Evolutionary conservation across 805 yeast genomes (phyloP), one percentile per base, ranked within the genome.

Genomic region (Maudiozyma serrabonitensis): DNA sequence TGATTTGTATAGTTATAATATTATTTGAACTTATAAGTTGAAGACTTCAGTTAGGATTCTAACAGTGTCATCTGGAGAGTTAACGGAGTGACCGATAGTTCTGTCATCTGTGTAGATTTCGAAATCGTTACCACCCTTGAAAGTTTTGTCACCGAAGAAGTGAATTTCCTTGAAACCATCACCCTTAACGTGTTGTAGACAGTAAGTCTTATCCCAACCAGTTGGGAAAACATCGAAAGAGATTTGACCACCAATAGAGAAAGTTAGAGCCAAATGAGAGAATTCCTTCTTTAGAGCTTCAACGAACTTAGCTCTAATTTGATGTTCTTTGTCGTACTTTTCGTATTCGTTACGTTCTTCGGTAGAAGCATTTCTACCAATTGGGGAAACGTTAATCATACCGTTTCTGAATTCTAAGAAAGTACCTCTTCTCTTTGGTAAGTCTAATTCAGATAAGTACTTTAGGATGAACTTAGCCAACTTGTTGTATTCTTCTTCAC

Each of bases 191-290:
- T 91, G 99, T 72, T 84, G 89, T 68, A 93, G 80, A 72, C 95
- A 87, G 76, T 91, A 93, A 54, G 99, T 93, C 81, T 93, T 93
- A 74, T 93, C 99, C 99, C 99, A 93, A 66, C 99, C 99, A 56
- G 96, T 87, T 75, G 99, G 99, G 91, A 93, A 93, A 56, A 93
- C 98, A 66, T 93, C 99, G 64, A 93, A 93, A 35, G 98, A 91
- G 69, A 93, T 93, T 79, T 93, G 98, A 61, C 99, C 99, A 71
- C 99, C 99, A 57, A 93, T 93, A 52, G 99, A 93, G 79, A 85
- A 93, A 58, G 98, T 91, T 66, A 93, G 79, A 50, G 84, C 85
- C 63, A 75, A 75, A 70, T 90, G 91, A 50, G 91, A 70, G 78
- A 93, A 93, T 64, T 82, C 79, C 66, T 80, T 79, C 72, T 79